Evolutionary conservation across 495 filamentous ascomycete species (phyloP).

Genomic region (Sordaria brevicollis): DNA sequence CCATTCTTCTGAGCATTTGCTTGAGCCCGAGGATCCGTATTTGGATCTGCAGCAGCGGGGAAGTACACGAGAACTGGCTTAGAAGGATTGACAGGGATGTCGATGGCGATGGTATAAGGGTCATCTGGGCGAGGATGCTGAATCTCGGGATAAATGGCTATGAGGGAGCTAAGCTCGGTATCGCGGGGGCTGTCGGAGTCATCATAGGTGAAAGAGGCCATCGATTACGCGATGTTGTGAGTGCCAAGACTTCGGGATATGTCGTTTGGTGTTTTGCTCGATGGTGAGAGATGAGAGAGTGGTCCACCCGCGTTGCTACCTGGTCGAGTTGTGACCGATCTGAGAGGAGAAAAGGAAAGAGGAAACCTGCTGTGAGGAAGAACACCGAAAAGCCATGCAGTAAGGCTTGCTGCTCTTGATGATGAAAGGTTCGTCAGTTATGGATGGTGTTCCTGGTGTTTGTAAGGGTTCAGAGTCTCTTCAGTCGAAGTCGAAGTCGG

Average conservation of each 20-base stretch:
- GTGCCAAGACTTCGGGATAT: neutral
- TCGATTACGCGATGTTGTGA: neutral
- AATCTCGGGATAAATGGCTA: conserved; percentile 85
- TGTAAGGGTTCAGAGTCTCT: neutral
- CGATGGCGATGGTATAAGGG: conserved; percentile 56
- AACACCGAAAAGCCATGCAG: neutral
- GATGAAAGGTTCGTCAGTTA: neutral
- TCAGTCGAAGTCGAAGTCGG: neutral
- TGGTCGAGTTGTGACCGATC: neutral
- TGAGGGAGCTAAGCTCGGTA: conserved; percentile 71
- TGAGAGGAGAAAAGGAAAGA: neutral
- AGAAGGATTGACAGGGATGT: conserved; percentile 61
- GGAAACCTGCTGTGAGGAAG: neutral
- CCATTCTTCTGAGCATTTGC: neutral
- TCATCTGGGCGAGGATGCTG: conserved; percentile 42
- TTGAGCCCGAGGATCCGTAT: conserved; percentile 3
- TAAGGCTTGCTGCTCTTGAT: neutral
- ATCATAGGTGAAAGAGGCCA: conserved; percentile 9
- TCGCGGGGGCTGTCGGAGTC: conserved; percentile 56
- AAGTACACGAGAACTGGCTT: conserved; percentile 62
- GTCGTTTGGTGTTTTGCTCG: neutral
- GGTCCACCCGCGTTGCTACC: neutral
- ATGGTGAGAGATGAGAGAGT: neutral
- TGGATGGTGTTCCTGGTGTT: neutral
- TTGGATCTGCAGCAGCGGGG: conserved; percentile 39